Evolutionary conservation across 495 filamentous ascomycete species (phyloP), one percentile per base, ranked within the genome.

Genomic region (Talaromyces nanjingensis): DNA sequence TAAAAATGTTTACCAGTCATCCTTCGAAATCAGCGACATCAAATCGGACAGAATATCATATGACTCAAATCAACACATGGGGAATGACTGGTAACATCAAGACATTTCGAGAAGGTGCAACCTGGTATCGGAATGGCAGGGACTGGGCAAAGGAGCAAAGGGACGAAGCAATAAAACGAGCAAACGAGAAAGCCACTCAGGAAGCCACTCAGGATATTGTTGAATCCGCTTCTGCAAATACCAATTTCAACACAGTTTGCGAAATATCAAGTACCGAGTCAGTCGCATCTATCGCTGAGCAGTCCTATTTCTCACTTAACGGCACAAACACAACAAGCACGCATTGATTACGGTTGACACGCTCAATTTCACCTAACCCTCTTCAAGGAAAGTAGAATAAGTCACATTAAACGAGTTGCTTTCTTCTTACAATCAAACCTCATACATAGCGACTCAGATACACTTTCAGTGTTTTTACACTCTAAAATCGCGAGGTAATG

Each of bases 121-220:
- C 62, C 27, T 45, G 61, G 27, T 68, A 47, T 59, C 62, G 56
- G 49, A 69, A 69, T 42, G 66, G 25, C 29, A 64, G 55, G 33
- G 66, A 69, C 52, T 69, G 66, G 65, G 57, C 66, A 59, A 68
- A 69, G 67, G 37, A 33, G 55, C 65, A 68, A 25, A 65, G 67
- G 42, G 58, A 69, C 47, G 65, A 69, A 24, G 62, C 58, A 29
- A 69, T 69, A 37, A 61, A 47, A 53, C 62, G 20, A 63, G 67
- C 67, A 29, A 69, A 69, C 25, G 62, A 65, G 64, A 27, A 52
- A 60, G 49, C 49, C 47, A 24, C 47, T 53, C 47, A 53, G 47
- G 4, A 53, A 18, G 18, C 47, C 49, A 53, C 49, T 53, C 49
- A 53, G 49, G 5, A 53, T 4, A 24, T 22, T 14, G 3, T 54